Conservation (phyloP, 139 green algal genomes). For the Haematococcus lacustris region DNA sequence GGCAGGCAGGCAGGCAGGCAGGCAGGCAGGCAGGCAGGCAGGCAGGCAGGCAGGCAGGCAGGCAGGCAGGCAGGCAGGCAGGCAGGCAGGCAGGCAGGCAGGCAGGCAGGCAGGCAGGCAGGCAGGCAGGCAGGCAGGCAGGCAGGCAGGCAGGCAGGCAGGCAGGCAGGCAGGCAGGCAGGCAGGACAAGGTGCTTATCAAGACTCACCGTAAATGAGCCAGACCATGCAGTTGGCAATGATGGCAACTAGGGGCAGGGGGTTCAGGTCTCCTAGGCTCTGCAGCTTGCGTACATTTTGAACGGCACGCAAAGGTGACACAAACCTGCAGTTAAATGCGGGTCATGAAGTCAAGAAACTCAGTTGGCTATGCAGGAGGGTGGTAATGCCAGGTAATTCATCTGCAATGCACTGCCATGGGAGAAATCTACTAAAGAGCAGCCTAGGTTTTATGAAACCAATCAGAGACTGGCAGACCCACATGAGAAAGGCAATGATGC, state of each 20-base stretch:
- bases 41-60: background rate
- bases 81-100: background rate
- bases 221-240: constrained; percentile 3
- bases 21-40: background rate
- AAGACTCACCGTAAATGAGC: constrained; percentile 3
- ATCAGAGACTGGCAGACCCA: background rate
- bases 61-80: too few relatives aligned
- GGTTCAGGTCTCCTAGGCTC: background rate
- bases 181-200: background rate
- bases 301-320: background rate
- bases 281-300: background rate
- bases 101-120: too few relatives aligned
- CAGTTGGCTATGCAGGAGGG: too few relatives aligned
- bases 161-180: background rate
- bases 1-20: background rate
- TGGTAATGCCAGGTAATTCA: background rate
- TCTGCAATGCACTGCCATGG: background rate
- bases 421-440: background rate
- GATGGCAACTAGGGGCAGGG: constrained; percentile 6
- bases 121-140: background rate
- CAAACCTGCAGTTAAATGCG: background rate
- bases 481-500: constrained; percentile 6
- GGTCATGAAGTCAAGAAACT: background rate
- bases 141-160: background rate
- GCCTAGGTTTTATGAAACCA: background rate